These are phyloP conservation scores for Lolium multiflorum DNA, from an alignment of 176 grass and related monocot genomes.

Conservation along the genomic window DNA sequence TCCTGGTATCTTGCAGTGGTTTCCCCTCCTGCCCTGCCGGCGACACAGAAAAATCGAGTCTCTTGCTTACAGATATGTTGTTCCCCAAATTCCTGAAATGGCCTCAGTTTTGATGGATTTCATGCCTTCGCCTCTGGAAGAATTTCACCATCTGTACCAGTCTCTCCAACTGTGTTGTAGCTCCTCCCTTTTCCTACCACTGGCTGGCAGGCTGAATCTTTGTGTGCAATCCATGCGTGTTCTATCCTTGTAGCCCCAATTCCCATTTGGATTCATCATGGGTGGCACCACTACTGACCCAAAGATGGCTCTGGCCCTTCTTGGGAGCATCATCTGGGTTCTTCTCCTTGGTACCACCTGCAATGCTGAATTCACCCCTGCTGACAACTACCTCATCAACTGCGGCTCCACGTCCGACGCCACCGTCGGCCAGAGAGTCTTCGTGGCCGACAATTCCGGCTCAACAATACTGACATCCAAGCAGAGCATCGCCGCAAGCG, in stretches of 20 bases:
- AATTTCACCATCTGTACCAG: background rate
- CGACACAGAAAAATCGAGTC: background rate
- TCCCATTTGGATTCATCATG: conserved; percentile 22
- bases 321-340: conserved; percentile 30
- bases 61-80: background rate
- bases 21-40: background rate
- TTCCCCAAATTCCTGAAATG: background rate
- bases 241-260: background rate
- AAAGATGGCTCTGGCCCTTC: conserved; percentile 11
- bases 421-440: conserved; percentile 48
- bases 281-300: background rate
- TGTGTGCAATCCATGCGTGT: background rate
- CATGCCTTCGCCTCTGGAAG: background rate
- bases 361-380: conserved; percentile 69
- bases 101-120: background rate
- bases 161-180: background rate
- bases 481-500: conserved; percentile 33
- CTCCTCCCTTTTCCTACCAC: background rate
- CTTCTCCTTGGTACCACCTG: conserved; percentile 39
- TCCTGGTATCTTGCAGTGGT: background rate
- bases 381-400: conserved; percentile 82
- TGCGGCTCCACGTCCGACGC: conserved; percentile 63
- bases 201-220: background rate
- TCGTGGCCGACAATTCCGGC: conserved; percentile 52
- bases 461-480: conserved; percentile 38